phyloP scores from a whole-genome alignment of 306 rosid genomes.

The Ceratonia siliqua region DNA sequence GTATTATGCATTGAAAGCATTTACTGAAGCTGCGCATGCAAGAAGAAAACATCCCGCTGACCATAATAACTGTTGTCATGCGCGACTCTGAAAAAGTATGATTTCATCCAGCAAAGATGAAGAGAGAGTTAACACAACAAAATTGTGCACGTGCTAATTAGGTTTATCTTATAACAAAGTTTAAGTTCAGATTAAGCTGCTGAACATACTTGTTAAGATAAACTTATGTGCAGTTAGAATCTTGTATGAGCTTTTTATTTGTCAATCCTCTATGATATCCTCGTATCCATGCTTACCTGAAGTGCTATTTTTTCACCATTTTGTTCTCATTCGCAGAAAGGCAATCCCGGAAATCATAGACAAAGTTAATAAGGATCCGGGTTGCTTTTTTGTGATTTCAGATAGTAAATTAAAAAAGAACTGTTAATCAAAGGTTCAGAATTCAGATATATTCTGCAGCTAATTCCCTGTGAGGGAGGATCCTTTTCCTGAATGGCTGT shows the following conservation, averaged over 20 bases:
- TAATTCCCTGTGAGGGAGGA: neutral
- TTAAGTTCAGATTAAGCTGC: neutral
- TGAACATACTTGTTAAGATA: neutral
- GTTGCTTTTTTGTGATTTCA: neutral
- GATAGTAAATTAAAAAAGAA: neutral
- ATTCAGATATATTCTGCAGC: neutral
- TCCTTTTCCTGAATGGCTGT: neutral
- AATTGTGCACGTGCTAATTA: neutral
- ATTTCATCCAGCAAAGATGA: neutral
- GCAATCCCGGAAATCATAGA: neutral
- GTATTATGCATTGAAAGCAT: neutral
- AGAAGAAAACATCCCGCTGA: neutral
- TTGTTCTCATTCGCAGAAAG: neutral
- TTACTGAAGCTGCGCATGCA: neutral
- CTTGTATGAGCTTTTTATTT: neutral
- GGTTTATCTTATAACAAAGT: neutral
- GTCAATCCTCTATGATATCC: neutral
- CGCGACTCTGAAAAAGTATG: neutral
- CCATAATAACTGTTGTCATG: neutral
- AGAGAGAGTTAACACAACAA: neutral
- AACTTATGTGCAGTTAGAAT: neutral
- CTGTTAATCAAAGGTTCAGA: neutral
- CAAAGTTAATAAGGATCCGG: neutral
- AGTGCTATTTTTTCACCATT: neutral
- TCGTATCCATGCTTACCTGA: neutral